Percentiles rank a stretch among this genome's conserved stretches.
Evolutionary conservation across 2,329 filamentous ascomycete genomes (phyloP).

Genomic region (Ceratocystis huliohia): DNA sequence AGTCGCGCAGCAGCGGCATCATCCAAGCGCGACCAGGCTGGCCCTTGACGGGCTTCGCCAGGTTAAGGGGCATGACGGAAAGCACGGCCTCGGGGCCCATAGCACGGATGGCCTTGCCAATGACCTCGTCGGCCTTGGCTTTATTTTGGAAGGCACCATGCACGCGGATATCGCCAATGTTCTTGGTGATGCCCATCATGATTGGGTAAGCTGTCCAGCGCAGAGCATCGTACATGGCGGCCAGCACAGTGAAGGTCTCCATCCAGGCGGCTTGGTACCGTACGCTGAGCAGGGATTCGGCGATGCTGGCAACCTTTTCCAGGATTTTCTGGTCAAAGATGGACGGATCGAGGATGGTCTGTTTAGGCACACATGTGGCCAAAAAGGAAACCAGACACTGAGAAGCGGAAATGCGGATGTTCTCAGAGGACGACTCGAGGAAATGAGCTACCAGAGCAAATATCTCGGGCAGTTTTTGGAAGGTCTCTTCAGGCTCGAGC

Average conservation of each 20-base stretch:
- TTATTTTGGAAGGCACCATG: slow-evolving; percentile 86
- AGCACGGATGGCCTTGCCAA: slow-evolving; percentile 74
- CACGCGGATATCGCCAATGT: slow-evolving; percentile 72
- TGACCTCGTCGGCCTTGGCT: slow-evolving; percentile 83
- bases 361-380: slow-evolving; percentile 74
- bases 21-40: slow-evolving; percentile 87
- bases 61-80: slow-evolving; percentile 70
- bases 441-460: slow-evolving; percentile 72
- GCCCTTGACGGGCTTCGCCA: slow-evolving; percentile 61
- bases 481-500: slow-evolving; percentile 78
- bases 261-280: slow-evolving; percentile 92
- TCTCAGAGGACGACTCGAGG: slow-evolving; percentile 74
- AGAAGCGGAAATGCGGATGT: slow-evolving; percentile 86
- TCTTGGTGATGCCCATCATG: slow-evolving; percentile 60
- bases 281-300: slow-evolving; percentile 65
- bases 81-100: slow-evolving; percentile 84
- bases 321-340: slow-evolving; percentile 84
- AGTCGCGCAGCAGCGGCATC: slow-evolving; percentile 79
- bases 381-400: slow-evolving; percentile 91
- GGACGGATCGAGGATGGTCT: slow-evolving; percentile 74
- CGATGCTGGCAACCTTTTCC: slow-evolving; percentile 63
- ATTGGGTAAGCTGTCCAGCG: slow-evolving; percentile 76
- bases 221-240: slow-evolving; percentile 73
- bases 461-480: slow-evolving; percentile 74
- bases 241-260: slow-evolving; percentile 82